A percentile compares a stretch with the other conserved stretches of the same genome.
Conservation (phyloP, 2,329 filamentous ascomycete genomes). For the Penicillium sp. region DNA sequence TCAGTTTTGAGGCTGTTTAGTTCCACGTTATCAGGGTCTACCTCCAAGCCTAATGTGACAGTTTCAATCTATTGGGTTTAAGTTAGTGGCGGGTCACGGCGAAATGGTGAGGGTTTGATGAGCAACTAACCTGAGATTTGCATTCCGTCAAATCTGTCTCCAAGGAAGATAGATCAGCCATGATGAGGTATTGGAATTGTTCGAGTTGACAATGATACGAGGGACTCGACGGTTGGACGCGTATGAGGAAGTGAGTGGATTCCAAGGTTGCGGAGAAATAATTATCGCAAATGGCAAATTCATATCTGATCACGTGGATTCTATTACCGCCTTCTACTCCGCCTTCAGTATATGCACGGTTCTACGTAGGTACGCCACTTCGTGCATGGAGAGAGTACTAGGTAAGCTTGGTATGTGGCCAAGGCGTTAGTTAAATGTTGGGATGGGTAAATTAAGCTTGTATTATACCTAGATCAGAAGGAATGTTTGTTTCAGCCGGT, state of each 20-base stretch:
- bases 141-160: conserved; percentile 58
- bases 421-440: background rate
- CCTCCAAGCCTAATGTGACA: conserved; percentile 70
- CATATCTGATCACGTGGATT: background rate
- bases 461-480: background rate
- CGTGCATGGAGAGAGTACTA: background rate
- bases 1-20: conserved; percentile 74
- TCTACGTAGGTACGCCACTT: background rate
- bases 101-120: background rate
- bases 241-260: background rate
- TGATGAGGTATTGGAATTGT: conserved; percentile 16
- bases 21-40: conserved; percentile 76
- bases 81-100: conserved; percentile 7
- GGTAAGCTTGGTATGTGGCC: background rate
- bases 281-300: background rate
- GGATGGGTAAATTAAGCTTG: background rate
- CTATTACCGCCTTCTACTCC: background rate
- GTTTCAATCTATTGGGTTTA: conserved; percentile 66
- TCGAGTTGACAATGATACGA: background rate
- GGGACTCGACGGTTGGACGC: background rate
- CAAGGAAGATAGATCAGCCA: conserved; percentile 44
- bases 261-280: background rate
- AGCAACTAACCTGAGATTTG: conserved; percentile 51
- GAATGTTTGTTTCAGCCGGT: background rate
- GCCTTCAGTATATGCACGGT: background rate